Evolutionary conservation across 2,329 filamentous ascomycete species (phyloP).

Genomic region (Ceratocystis albifundus): DNA sequence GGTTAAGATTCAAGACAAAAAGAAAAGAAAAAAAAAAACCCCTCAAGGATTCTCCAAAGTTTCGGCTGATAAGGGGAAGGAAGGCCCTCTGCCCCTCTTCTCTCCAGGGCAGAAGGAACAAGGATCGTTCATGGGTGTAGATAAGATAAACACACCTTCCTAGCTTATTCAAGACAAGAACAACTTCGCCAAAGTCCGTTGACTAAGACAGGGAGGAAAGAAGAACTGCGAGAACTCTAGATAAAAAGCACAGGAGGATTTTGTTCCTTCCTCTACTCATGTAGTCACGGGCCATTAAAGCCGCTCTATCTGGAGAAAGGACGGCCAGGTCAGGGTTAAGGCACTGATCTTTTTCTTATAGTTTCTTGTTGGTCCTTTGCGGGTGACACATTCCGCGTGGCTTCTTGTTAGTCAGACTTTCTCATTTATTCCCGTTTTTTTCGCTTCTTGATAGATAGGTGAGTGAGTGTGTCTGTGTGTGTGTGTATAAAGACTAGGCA

Average conservation of each 20-base stretch:
- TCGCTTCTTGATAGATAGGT: not conserved
- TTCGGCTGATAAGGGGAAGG: constrained; percentile 8
- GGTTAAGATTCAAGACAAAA: no score
- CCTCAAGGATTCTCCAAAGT: constrained; percentile 5
- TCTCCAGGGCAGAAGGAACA: not conserved
- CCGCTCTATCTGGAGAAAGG: not conserved
- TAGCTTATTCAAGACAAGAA: not conserved
- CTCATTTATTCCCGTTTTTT: not conserved
- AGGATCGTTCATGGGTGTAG: not conserved
- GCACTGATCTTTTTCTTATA: not conserved
- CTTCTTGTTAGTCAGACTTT: constrained; percentile 10
- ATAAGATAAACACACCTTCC: not conserved
- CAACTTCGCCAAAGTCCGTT: not conserved
- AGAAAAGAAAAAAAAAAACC: not conserved
- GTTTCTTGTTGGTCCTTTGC: constrained; percentile 7
- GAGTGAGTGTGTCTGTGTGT: not conserved
- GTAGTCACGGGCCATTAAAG: not conserved
- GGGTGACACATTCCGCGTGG: not conserved
- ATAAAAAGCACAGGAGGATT: not conserved
- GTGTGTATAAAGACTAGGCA: not conserved
- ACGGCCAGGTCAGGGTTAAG: not conserved
- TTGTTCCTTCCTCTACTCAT: not conserved
- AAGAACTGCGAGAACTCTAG: not conserved
- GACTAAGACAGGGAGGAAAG: not conserved
- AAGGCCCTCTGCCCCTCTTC: not conserved